A percentile compares a stretch with the other conserved stretches of the same genome.
phyloP scores from a whole-genome alignment of 2,329 filamentous ascomycete genomes.

The Paecilomyces niveus region DNA sequence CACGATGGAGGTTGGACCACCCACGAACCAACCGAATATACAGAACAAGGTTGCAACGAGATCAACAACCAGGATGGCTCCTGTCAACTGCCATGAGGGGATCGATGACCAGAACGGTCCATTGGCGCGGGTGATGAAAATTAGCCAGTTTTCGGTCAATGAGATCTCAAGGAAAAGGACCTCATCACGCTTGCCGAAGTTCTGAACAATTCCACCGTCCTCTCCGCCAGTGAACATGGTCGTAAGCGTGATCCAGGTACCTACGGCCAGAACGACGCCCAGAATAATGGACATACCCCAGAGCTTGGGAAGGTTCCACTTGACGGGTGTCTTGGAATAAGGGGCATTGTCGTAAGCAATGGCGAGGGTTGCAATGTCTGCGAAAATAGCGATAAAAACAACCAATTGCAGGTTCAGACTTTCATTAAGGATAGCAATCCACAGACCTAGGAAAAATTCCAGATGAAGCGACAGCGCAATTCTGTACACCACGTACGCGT shows the following conservation, averaged over 20 bases:
- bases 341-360: conserved; percentile 92
- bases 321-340: conserved; percentile 77
- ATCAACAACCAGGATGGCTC: conserved; percentile 74
- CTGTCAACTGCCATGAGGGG: conserved; percentile 75
- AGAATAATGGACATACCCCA: conserved; percentile 89
- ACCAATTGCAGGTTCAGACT: conserved; percentile 80
- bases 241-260: conserved; percentile 83
- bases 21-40: conserved; percentile 75
- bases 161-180: conserved; percentile 87
- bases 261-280: conserved; percentile 70
- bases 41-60: conserved; percentile 79
- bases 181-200: conserved; percentile 73
- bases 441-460: conserved; percentile 84
- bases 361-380: conserved; percentile 83
- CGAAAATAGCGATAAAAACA: conserved; percentile 92
- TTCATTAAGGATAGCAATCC: conserved; percentile 82
- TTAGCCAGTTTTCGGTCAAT: conserved; percentile 90
- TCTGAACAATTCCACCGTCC: conserved; percentile 80
- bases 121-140: conserved; percentile 92
- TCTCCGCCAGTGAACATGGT: conserved; percentile 66
- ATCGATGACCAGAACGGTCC: conserved; percentile 87
- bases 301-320: conserved; percentile 91
- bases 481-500: conserved; percentile 91
- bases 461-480: conserved; percentile 87
- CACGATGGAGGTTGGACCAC: conserved; percentile 65